Conservation (phyloP, 176 grass and related monocot species). For the Elymus sibiricus region DNA sequence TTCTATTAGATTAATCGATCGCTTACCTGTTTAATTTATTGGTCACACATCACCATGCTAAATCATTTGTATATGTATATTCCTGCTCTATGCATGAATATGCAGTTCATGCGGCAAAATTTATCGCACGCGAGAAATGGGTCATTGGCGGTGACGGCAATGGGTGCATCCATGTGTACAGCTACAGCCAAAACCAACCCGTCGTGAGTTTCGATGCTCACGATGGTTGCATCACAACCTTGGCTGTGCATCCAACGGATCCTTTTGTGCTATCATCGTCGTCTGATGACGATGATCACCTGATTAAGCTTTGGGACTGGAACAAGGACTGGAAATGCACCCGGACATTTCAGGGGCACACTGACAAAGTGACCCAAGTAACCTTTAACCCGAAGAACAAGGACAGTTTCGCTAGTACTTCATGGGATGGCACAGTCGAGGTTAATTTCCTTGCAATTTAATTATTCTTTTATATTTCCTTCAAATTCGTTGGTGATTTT, state of each 20-base stretch:
- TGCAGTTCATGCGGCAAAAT: too few species aligned
- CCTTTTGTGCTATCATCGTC: background rate
- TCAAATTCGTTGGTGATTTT: background rate
- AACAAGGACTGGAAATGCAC: too few species aligned
- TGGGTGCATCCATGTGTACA: conserved; percentile 48
- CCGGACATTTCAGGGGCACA: too few species aligned
- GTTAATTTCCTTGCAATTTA: background rate
- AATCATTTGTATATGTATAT: too few species aligned
- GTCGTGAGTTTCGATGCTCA: conserved; percentile 35
- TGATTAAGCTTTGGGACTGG: too few species aligned
- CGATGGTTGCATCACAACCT: conserved; percentile 20
- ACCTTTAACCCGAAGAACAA: background rate
- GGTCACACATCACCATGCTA: too few species aligned
- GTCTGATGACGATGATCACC: too few species aligned
- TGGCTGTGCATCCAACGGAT: conserved; percentile 57
- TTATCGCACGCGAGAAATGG: conserved; percentile 54
- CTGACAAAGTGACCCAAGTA: background rate
- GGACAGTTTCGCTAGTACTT: background rate
- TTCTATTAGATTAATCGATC: too few species aligned
- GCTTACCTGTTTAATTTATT: too few species aligned
- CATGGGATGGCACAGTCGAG: background rate
- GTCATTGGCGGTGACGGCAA: conserved; percentile 42
- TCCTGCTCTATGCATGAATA: too few species aligned
- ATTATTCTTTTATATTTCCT: background rate
- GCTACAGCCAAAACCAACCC: conserved; percentile 20